These are phyloP conservation scores for Coffea humblotiana DNA, from an alignment of 305 asterid species.

Conservation along the genomic window DNA sequence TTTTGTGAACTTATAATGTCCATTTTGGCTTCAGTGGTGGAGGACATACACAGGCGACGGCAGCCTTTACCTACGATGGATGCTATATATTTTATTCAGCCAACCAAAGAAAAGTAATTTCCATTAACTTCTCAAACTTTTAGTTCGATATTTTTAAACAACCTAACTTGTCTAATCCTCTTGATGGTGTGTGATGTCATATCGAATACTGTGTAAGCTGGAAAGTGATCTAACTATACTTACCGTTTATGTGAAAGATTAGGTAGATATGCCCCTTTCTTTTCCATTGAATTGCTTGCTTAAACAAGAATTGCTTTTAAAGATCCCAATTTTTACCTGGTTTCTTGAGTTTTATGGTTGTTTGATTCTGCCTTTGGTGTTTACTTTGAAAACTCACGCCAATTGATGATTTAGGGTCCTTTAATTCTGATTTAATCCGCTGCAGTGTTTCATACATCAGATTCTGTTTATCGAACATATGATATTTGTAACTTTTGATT, in stretches of 20 bases:
- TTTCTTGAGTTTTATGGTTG: background rate
- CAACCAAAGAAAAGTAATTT: conserved; percentile 88
- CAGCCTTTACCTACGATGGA: conserved; percentile 98
- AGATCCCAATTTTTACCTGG: background rate
- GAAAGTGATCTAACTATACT: conserved; percentile 1
- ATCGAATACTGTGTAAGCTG: background rate
- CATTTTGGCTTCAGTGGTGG: conserved; percentile 79
- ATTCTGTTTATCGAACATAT: background rate
- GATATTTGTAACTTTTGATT: background rate
- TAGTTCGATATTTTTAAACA: background rate
- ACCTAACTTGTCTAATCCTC: background rate
- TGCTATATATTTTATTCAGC: conserved; percentile 95
- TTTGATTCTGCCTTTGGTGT: background rate
- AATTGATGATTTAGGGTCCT: conserved; percentile 1
- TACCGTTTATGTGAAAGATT: background rate
- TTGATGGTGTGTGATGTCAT: conserved; percentile 6
- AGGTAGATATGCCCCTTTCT: background rate
- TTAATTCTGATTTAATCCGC: background rate
- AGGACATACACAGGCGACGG: conserved; percentile 94
- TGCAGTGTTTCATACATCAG: background rate
- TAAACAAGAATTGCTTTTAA: background rate
- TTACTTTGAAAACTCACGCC: background rate
- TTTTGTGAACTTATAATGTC: conserved; percentile 29
- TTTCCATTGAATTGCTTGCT: conserved; percentile 4
- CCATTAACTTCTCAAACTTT: conserved; percentile 19